These are phyloP conservation scores for Akanthomyces lecanii DNA, from an alignment of 2,329 filamentous ascomycete genomes.

Conservation along the genomic window DNA sequence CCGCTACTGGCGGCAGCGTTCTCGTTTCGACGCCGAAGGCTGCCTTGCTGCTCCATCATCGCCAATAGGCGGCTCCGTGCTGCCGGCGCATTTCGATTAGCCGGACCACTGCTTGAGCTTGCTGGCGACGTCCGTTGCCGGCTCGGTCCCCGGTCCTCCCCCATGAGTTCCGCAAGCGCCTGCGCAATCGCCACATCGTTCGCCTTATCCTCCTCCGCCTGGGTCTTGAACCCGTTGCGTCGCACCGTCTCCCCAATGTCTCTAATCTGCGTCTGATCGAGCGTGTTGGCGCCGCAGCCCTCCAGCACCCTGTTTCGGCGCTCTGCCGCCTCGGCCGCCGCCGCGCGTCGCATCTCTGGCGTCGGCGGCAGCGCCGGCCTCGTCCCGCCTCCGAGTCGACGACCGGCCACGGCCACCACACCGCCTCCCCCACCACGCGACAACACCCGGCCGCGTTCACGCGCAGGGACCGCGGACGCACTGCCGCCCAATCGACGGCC, in stretches of 20 bases:
- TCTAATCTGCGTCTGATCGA: constrained; percentile 61
- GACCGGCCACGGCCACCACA: constrained; percentile 1
- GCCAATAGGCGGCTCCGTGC: not conserved
- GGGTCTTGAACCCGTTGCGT: constrained; percentile 71
- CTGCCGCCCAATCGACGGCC: constrained; percentile 69
- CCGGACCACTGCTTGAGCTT: too few relatives aligned
- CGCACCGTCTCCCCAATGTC: constrained; percentile 61
- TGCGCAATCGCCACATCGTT: constrained; percentile 84
- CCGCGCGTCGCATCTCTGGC: constrained; percentile 6
- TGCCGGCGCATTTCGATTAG: not conserved
- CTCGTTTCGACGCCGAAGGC: not conserved
- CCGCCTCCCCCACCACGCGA: not conserved
- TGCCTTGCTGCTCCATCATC: not conserved
- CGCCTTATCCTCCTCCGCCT: constrained; percentile 82
- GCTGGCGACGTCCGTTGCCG: not conserved
- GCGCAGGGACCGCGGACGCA: constrained; percentile 47
- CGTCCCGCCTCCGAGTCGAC: constrained; percentile 10
- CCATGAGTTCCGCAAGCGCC: constrained; percentile 79
- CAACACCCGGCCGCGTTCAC: constrained; percentile 65
- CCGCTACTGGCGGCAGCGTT: constrained; percentile 10
- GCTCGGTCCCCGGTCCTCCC: not conserved
- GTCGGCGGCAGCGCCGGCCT: not conserved
- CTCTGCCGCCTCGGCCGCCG: constrained; percentile 37
- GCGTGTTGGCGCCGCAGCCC: constrained; percentile 71
- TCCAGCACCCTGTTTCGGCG: constrained; percentile 61